Percentiles rank a stretch among this genome's conserved stretches.
Conservation (phyloP, 1,284 basidiomycete species). For the Neonothopanus nambi region DNA sequence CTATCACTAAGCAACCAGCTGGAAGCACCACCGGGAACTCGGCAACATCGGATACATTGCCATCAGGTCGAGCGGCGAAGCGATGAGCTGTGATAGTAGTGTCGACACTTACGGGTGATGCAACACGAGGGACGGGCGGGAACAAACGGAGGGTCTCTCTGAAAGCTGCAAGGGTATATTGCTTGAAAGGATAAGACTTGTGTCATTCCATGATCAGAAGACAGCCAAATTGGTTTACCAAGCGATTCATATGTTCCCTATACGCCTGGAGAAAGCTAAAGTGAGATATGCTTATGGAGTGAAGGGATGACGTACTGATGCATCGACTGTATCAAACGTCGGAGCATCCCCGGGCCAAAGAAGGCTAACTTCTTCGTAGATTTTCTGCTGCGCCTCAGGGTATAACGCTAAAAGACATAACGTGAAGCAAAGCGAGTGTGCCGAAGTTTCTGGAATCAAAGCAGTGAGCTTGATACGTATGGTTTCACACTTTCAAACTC, state of each 20-base stretch:
- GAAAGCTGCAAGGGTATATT: constrained; percentile 41
- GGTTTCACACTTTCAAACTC: neutral
- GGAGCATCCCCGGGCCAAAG: constrained; percentile 32
- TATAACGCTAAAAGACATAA: constrained; percentile 45
- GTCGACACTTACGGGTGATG: constrained; percentile 38
- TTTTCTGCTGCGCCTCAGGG: constrained; percentile 42
- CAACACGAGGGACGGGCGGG: constrained; percentile 39
- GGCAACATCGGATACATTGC: constrained; percentile 24
- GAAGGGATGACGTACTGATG: constrained; percentile 19
- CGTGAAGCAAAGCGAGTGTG: constrained; percentile 43
- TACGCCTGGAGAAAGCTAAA: constrained; percentile 27
- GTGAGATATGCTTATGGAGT: neutral
- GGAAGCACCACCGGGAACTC: constrained; percentile 37
- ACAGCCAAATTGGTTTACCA: constrained; percentile 26
- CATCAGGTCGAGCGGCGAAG: constrained; percentile 31
- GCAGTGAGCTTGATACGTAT: neutral
- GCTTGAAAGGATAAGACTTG: too few species aligned
- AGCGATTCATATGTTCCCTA: constrained; percentile 33
- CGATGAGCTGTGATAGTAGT: constrained; percentile 32
- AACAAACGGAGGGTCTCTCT: constrained; percentile 44
- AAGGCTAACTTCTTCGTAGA: constrained; percentile 39
- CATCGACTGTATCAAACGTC: constrained; percentile 17
- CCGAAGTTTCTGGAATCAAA: constrained; percentile 40
- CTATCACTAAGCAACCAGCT: constrained; percentile 35
- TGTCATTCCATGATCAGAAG: too few species aligned